Conservation (phyloP, 441 rosid species). For the Daphne laureola region DNA sequence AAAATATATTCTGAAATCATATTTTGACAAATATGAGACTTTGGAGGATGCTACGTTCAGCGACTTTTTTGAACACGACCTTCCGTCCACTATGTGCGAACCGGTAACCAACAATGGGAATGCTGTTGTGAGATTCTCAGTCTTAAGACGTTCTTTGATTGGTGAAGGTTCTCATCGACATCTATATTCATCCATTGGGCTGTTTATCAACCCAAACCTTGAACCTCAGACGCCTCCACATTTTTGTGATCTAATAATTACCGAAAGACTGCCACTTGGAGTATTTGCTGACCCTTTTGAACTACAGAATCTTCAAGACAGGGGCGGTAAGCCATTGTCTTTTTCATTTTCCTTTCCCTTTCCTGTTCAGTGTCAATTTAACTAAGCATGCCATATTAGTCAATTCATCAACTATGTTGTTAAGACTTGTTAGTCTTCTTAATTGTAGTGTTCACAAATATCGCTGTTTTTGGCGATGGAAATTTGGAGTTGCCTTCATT, state of each 20-base stretch:
- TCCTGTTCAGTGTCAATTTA: not conserved
- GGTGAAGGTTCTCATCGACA: conserved; percentile 91
- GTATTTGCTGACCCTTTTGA: conserved; percentile 90
- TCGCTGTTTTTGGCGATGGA: conserved; percentile 74
- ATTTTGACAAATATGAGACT: conserved; percentile 35
- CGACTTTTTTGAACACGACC: conserved; percentile 30
- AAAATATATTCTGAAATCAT: conserved; percentile 44
- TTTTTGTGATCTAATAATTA: conserved; percentile 35
- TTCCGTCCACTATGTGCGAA: conserved; percentile 23
- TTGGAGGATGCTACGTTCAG: conserved; percentile 40
- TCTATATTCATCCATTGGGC: conserved; percentile 40
- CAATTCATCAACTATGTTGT: not conserved
- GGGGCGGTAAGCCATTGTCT: conserved; percentile 31
- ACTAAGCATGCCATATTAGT: too few species aligned
- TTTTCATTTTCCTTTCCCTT: not conserved
- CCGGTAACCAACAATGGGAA: conserved; percentile 17
- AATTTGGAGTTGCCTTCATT: conserved; percentile 79
- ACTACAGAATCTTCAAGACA: conserved; percentile 56
- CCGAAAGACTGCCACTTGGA: conserved; percentile 69
- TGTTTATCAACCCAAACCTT: conserved; percentile 21
- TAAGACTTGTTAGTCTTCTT: conserved; percentile 9
- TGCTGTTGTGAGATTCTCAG: conserved; percentile 20
- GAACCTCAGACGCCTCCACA: conserved; percentile 15
- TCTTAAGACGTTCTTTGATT: conserved; percentile 31
- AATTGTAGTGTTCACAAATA: conserved; percentile 42